phyloP scores from a whole-genome alignment of 169 alveolate species.

The Neospora caninum region DNA sequence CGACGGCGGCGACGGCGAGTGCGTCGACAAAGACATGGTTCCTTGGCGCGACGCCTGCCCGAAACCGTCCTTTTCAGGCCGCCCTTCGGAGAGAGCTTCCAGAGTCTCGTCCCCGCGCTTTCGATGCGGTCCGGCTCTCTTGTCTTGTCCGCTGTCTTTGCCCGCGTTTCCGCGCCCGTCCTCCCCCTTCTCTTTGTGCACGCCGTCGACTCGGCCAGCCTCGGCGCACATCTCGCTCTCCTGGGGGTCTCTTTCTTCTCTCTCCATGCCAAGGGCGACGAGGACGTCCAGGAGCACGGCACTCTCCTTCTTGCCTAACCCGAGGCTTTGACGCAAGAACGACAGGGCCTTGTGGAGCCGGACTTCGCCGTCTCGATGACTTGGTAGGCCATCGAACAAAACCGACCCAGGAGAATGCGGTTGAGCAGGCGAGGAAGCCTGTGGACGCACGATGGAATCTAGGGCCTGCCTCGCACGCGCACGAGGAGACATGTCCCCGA shows the following conservation, averaged over 20 bases:
- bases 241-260: background rate
- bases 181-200: too few species aligned
- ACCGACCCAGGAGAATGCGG: too few species aligned
- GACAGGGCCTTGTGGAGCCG: background rate
- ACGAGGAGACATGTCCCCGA: too few species aligned
- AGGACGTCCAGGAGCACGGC: background rate
- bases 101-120: background rate
- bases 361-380: background rate
- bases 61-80: background rate
- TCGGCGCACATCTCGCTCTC: too few species aligned
- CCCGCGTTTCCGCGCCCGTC: too few species aligned
- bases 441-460: too few species aligned
- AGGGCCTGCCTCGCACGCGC: too few species aligned
- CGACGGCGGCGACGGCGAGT: background rate
- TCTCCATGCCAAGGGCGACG: background rate
- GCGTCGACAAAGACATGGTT: background rate
- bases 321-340: background rate
- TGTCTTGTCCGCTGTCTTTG: background rate
- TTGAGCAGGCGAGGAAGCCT: too few species aligned
- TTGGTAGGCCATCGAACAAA: background rate
- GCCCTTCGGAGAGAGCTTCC: background rate
- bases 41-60: background rate
- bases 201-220: too few species aligned
- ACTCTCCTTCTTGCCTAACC: background rate
- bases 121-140: background rate